Evolutionary conservation across 306 rosid genomes (phyloP), one percentile per base, ranked within the genome.

Genomic region (Rubus parviflorus): DNA sequence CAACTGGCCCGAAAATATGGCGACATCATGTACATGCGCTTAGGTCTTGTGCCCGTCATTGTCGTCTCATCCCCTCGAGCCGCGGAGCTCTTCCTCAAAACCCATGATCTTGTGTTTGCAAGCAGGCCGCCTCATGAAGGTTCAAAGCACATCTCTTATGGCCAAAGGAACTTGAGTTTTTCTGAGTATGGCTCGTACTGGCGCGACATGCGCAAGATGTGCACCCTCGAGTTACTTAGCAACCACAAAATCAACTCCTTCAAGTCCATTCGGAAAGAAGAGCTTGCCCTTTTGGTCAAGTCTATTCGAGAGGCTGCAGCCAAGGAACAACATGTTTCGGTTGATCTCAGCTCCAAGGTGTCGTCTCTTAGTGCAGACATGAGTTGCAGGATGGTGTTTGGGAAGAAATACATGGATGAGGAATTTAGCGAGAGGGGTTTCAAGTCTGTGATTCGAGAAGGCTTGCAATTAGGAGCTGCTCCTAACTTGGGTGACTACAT

Each of bases 71-170:
- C 92, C 35, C 75, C 91, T 7, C 65, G 57, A 53, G 52, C 84
- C 7, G 94, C 91, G 0, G 76, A 91, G 58, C 85, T 74, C 9
- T 85, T 89, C 77, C 90, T 91, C 69, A 89, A 80, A 74, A 89
- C 87, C 7, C 81, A 87, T 20, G 91, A 89, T 83, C 81, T 47
- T 8, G 69, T 67, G 10, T 83, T 83, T 23, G 87, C 84, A 1
- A 56, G 68, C 45, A 66, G 87, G 13, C 87, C 87, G 3, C 52
- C 72, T 11, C 25, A 47, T 2, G 41, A 64, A 35, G 77, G 80
- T 1, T 30, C 84, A 35, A 77, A 76, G 70, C 70, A 80, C 23
- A 60, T 84, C 0, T 4, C 73, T 20, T 84, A 63, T 37, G 70
- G 61, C 16, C 82, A 76, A 42, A 66, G 17, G 42, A 70, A 17